Conservation (phyloP, 371 early-diverging fungal species). For the Actinomortierella ambigua region DNA sequence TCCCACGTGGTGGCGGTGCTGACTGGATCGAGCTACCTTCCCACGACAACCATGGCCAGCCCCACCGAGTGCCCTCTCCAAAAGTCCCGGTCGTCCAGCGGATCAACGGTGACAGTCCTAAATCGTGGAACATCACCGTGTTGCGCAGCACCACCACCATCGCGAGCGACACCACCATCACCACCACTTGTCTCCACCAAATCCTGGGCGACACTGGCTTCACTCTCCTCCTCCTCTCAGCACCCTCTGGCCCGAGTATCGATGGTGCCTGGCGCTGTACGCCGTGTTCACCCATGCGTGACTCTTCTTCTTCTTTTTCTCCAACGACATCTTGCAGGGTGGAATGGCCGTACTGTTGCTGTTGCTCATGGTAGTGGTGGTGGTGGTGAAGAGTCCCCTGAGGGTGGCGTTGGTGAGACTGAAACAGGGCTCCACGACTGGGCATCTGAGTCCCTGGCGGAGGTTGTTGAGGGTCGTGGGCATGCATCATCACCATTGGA, state of each 20-base stretch:
- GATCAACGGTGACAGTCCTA: too few relatives aligned
- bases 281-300: too few relatives aligned
- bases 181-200: constrained; percentile 30
- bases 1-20: too few relatives aligned
- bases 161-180: constrained; percentile 8
- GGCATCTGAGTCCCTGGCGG: not conserved
- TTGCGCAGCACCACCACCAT: constrained; percentile 33
- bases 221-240: not conserved
- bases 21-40: too few relatives aligned
- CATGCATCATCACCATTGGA: constrained; percentile 2
- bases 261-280: too few relatives aligned
- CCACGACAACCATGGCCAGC: too few relatives aligned
- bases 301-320: not conserved
- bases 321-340: too few relatives aligned
- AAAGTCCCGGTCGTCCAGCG: too few relatives aligned
- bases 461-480: constrained; percentile 41
- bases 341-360: not conserved
- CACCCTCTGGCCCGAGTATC: too few relatives aligned
- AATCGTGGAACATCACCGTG: constrained; percentile 31
- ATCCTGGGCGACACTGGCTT: not conserved
- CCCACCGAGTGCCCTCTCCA: too few relatives aligned
- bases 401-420: constrained; percentile 34
- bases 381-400: constrained; percentile 35
- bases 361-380: constrained; percentile 24
- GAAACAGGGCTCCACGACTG: constrained; percentile 11